Base-by-base conservation (phyloP, 768 basidiomycete genomes). In the Mycena haematopus region DNA sequence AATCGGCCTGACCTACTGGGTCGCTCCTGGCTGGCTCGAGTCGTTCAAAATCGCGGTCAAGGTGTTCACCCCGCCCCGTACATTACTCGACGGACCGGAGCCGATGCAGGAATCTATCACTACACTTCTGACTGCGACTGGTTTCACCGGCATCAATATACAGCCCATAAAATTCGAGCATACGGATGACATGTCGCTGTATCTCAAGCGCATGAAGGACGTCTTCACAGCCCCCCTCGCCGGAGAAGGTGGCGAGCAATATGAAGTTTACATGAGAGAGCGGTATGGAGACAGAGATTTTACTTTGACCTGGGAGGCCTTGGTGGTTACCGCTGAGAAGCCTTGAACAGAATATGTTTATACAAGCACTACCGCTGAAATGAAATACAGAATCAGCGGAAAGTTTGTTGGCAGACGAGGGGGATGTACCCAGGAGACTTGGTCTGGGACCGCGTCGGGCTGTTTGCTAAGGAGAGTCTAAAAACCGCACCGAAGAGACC, bases 401-500 rank as follows among this genome's bases (percentile, higher is more conserved):
- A 42, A 10, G 40, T 2, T 21, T 3, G 0, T 15, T 31, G 40
- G 40, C 17, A 31, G 10, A 25, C 2, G 22, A n/a, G 54, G 4
- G 29, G 6, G n/a, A 42, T 19, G n/a, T 14, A 29, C 52, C 21
- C 47, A 57, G 21, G 27, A 14, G 21, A 64, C 66, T 25, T 73
- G 66, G 51, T 71, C 68, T 7, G 71, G 68, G 57, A 75, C 72
- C 8, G 69, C 72, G 15, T 75, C 68, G 52, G 59, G 66, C 71
- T 70, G 19, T 70, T 58, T 36, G 74, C 68, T 15, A 52, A 55
- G 15, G 66, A 44, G 3, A 68, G 19, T 6, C 80, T 81, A 56
- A 80, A 79, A 31, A 80, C 54, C 1, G 54, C 63, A 21, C 63
- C 63, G 31, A 65, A 65, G 1, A 56, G 15, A 3, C 58, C 63